phyloP scores from a whole-genome alignment of 2,329 filamentous ascomycete genomes.

The Intubia oerlemansii region DNA sequence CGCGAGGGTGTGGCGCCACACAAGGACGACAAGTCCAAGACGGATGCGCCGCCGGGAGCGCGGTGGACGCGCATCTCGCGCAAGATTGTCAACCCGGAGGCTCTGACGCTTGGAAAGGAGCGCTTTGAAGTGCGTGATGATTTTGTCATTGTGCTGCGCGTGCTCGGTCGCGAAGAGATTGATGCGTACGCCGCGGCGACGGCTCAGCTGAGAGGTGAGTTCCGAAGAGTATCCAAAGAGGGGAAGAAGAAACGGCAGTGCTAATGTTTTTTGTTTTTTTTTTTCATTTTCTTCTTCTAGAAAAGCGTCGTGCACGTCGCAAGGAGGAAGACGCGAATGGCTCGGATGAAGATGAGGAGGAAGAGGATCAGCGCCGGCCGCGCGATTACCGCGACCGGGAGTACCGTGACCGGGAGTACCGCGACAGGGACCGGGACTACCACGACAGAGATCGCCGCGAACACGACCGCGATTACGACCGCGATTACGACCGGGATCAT shows the following conservation, averaged over 20 bases:
- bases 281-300: no score
- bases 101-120: constrained; percentile 69
- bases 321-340: not conserved
- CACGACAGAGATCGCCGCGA: not conserved
- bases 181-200: constrained; percentile 70
- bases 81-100: constrained; percentile 73
- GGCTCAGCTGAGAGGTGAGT: constrained; percentile 57
- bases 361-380: constrained; percentile 10
- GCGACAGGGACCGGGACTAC: not conserved
- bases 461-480: constrained; percentile 9
- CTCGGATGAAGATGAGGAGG: constrained; percentile 7
- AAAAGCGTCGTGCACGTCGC: no score
- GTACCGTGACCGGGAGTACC: not conserved
- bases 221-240: no score
- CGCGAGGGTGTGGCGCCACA: constrained; percentile 85
- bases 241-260: no score
- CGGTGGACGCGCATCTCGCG: constrained; percentile 89
- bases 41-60: constrained; percentile 49
- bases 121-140: constrained; percentile 82
- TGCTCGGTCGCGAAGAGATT: constrained; percentile 75
- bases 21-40: constrained; percentile 59
- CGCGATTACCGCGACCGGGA: constrained; percentile 10
- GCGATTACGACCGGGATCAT: constrained; percentile 14
- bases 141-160: constrained; percentile 79
- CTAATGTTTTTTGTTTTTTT: no score